phyloP scores from a whole-genome alignment of 2,329 filamentous ascomycete species.

The Hypoxylon sp. region DNA sequence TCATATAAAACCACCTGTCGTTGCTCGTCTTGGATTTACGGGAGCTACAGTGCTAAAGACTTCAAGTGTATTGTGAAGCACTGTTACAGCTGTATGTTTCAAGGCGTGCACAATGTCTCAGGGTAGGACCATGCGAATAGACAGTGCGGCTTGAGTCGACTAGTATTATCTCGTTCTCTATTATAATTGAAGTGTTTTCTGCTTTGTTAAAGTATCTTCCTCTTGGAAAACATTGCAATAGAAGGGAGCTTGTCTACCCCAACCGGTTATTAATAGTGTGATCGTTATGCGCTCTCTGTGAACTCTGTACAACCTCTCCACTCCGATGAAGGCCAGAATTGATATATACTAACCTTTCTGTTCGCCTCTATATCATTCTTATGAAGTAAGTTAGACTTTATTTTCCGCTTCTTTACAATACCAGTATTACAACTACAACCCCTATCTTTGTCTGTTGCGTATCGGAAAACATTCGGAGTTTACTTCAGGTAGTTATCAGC shows the following conservation, averaged over 20 bases:
- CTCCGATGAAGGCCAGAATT: background rate
- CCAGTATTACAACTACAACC: background rate
- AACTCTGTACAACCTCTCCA: too few relatives aligned
- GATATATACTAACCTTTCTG: background rate
- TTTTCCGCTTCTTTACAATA: background rate
- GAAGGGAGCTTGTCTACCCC: background rate
- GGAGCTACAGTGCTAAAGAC: background rate
- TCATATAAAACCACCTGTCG: background rate
- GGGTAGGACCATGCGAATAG: background rate
- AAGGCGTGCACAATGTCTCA: background rate
- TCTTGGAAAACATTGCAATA: background rate
- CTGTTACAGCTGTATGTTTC: background rate
- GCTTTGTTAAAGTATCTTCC: background rate
- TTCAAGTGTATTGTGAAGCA: background rate
- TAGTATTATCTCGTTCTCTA: background rate
- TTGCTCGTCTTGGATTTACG: slow-evolving; percentile 4
- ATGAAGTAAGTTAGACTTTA: background rate
- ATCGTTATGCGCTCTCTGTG: too few relatives aligned
- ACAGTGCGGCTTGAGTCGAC: background rate
- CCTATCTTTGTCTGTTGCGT: background rate
- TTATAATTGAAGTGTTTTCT: background rate
- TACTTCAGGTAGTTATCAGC: slow-evolving; percentile 30
- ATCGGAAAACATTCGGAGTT: slow-evolving; percentile 41
- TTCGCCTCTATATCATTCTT: background rate
- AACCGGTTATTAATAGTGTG: too few relatives aligned